Conservation (phyloP, 2,329 filamentous ascomycete species). For the Chaetomium strumarium region DNA sequence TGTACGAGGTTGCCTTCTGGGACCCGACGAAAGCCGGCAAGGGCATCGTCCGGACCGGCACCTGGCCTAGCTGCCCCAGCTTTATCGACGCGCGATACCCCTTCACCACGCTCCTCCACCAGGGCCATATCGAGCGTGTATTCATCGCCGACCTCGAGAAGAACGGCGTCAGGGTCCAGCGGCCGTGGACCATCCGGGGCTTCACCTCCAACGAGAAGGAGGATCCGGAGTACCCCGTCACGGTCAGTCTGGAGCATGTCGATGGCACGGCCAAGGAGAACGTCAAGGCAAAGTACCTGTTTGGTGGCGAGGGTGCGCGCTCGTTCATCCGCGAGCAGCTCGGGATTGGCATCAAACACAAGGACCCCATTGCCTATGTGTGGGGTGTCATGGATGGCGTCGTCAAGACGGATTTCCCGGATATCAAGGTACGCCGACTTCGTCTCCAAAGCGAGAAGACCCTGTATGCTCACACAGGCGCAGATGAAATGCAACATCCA, state of each 20-base stretch:
- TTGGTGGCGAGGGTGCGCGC: constrained; percentile 64
- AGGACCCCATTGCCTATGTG: constrained; percentile 64
- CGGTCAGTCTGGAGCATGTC: constrained; percentile 70
- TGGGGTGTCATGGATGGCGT: constrained; percentile 75
- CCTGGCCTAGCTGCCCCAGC: constrained; percentile 81
- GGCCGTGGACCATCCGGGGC: constrained; percentile 58
- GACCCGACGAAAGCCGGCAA: constrained; percentile 50
- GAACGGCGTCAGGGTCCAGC: constrained; percentile 54
- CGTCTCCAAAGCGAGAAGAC: background rate
- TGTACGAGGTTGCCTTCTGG: constrained; percentile 74
- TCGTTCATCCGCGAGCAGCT: constrained; percentile 60
- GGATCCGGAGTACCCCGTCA: constrained; percentile 66
- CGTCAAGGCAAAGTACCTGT: constrained; percentile 62
- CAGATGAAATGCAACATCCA: constrained; percentile 72
- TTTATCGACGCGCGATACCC: constrained; percentile 71
- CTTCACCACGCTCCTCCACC: constrained; percentile 65
- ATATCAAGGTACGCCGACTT: constrained; percentile 54
- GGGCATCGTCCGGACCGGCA: constrained; percentile 60
- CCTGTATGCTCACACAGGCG: constrained; percentile 37
- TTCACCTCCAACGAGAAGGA: constrained; percentile 53
- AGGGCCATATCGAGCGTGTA: constrained; percentile 64
- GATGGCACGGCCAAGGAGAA: constrained; percentile 66
- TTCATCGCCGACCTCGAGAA: constrained; percentile 61
- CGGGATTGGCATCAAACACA: constrained; percentile 64
- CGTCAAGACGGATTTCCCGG: constrained; percentile 66